Evolutionary conservation across 2,329 filamentous ascomycete species (phyloP).

Genomic region (Rhinocladiella mackenziei): DNA sequence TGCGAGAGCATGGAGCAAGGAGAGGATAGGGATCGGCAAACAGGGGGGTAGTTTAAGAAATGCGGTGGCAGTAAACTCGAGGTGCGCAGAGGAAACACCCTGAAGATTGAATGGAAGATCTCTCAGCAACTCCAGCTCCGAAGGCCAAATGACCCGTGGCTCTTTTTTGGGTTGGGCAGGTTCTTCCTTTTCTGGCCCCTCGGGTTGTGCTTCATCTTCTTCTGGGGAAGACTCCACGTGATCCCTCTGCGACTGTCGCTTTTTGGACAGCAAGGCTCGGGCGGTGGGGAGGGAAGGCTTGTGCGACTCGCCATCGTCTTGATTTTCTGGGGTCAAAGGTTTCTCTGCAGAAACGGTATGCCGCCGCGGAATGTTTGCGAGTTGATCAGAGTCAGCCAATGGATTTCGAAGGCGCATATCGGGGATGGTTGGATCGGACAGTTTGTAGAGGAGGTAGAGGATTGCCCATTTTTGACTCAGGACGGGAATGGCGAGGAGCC

Average conservation of each 20-base stretch:
- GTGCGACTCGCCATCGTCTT: slow-evolving; percentile 7
- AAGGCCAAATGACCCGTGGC: slow-evolving; percentile 39
- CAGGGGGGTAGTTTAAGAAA: slow-evolving; percentile 71
- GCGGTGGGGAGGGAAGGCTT: not conserved
- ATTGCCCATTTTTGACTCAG: slow-evolving; percentile 97
- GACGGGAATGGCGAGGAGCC: slow-evolving; percentile 84
- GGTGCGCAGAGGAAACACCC: slow-evolving; percentile 79
- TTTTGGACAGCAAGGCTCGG: slow-evolving; percentile 6
- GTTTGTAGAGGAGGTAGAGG: slow-evolving; percentile 79
- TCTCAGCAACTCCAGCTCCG: slow-evolving; percentile 64
- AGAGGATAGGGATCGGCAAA: slow-evolving; percentile 78
- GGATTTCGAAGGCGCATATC: slow-evolving; percentile 43
- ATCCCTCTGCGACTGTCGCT: slow-evolving; percentile 3
- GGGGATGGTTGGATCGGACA: slow-evolving; percentile 62
- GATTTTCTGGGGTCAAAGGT: slow-evolving; percentile 12
- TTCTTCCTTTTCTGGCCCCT: slow-evolving; percentile 1
- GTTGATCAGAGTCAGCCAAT: slow-evolving; percentile 41
- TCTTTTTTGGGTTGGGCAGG: slow-evolving; percentile 8
- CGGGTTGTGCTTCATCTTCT: slow-evolving; percentile 3
- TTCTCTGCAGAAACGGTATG: slow-evolving; percentile 12
- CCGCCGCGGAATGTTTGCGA: slow-evolving; percentile 24
- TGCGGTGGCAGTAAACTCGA: slow-evolving; percentile 68
- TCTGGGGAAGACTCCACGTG: slow-evolving; percentile 4
- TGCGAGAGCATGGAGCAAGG: slow-evolving; percentile 80
- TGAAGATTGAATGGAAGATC: slow-evolving; percentile 92